phyloP scores from a whole-genome alignment of 1,284 basidiomycete species.

The Phellopilus nigrolimitatus region DNA sequence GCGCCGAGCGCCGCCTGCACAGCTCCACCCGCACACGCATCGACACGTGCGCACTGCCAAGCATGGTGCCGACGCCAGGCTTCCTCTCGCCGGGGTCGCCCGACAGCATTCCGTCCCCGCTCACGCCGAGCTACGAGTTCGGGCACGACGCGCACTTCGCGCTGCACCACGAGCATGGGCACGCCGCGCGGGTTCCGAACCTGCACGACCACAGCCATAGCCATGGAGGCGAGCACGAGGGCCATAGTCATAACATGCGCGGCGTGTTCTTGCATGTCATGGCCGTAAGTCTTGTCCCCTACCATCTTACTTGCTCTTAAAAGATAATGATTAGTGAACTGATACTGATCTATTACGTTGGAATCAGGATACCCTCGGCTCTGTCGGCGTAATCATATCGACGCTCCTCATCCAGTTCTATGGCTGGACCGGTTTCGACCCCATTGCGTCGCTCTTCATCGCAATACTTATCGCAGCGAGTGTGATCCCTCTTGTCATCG shows the following conservation, averaged over 20 bases:
- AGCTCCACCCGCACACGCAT: background rate
- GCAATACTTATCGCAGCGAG: constrained; percentile 93
- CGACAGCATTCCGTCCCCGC: constrained; percentile 34
- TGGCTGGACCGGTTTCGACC: constrained; percentile 99
- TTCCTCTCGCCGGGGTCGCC: constrained; percentile 6
- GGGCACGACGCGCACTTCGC: constrained; percentile 56
- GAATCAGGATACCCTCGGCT: constrained; percentile 76
- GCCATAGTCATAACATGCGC: constrained; percentile 97
- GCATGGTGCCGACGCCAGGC: constrained; percentile 10
- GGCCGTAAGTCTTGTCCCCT: constrained; percentile 55
- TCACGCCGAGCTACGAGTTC: constrained; percentile 59
- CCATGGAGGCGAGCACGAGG: constrained; percentile 58
- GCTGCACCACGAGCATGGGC: constrained; percentile 41
- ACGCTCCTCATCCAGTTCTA: constrained; percentile 94
- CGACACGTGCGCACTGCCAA: constrained; percentile 15
- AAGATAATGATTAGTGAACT: constrained; percentile 2
- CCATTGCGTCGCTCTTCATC: constrained; percentile 96
- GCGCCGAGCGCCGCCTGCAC: background rate
- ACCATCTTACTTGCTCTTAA: background rate
- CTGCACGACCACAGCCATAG: constrained; percentile 49
- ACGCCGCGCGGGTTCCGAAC: constrained; percentile 44
- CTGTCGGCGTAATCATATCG: constrained; percentile 98
- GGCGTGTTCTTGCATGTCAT: constrained; percentile 95
- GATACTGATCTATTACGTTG: constrained; percentile 18
- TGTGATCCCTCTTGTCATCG: constrained; percentile 92